Evolutionary conservation across 106 monocot species (phyloP).

Genomic region (Dioscorea alata): DNA sequence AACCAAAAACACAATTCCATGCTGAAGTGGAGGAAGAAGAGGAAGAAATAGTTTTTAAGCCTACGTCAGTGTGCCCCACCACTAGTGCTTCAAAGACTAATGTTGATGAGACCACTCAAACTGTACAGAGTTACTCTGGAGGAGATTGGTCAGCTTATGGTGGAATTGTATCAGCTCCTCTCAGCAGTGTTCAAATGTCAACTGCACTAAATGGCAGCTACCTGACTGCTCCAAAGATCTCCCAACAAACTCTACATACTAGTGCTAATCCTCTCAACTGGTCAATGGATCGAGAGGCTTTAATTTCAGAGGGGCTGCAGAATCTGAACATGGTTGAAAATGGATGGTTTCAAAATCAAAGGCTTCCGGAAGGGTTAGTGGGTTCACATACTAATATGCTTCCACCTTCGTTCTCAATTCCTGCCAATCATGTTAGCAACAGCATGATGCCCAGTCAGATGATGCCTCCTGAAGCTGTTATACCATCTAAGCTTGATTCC

Average conservation of each 20-base stretch:
- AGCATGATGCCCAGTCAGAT: conserved; percentile 11
- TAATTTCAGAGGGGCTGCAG: conserved; percentile 30
- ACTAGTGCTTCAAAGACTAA: conserved; percentile 9
- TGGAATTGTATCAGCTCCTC: conserved; percentile 16
- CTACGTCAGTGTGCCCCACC: conserved; percentile 17
- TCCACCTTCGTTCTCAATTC: conserved; percentile 7
- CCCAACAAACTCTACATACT: conserved; percentile 21
- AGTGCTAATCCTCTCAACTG: conserved; percentile 42
- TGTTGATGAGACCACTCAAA: conserved; percentile 22
- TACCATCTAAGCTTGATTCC: conserved; percentile 51
- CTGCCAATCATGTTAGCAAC: conserved; percentile 1
- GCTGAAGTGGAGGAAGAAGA: conserved; percentile 57
- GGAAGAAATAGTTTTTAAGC: conserved; percentile 95
- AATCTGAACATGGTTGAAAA: conserved; percentile 42
- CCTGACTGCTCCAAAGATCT: neutral
- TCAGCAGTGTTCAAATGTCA: conserved; percentile 16
- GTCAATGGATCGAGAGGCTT: conserved; percentile 34
- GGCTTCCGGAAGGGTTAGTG: conserved; percentile 23
- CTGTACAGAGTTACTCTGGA: conserved; percentile 14
- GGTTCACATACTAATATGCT: conserved; percentile 11
- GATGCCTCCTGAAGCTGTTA: conserved; percentile 15
- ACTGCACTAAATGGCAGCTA: conserved; percentile 17
- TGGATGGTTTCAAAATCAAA: conserved; percentile 20
- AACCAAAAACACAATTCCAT: conserved; percentile 16
- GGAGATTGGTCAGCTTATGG: conserved; percentile 17